Percentiles rank a stretch among this genome's conserved stretches.
These are phyloP conservation scores for Marsdenia floribunda DNA, from an alignment of 257 asterid genomes.

Conservation along the genomic window DNA sequence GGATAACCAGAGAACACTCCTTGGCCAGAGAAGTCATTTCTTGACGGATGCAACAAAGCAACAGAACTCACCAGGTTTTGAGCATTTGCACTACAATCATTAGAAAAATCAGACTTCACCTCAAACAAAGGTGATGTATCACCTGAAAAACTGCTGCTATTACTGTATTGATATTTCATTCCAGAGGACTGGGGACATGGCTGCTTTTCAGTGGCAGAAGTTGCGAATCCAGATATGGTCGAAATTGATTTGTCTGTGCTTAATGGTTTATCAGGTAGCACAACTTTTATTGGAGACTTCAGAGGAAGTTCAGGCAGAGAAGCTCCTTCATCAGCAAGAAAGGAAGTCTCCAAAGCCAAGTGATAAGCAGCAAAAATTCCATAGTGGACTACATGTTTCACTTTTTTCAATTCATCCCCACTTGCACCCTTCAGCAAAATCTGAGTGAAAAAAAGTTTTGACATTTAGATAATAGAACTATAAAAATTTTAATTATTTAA, in stretches of 20 bases:
- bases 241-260: constrained; percentile 56
- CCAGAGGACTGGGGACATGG: constrained; percentile 16
- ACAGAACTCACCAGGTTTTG: constrained; percentile 25
- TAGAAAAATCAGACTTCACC: constrained; percentile 19
- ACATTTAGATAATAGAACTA: background rate
- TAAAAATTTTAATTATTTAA: background rate
- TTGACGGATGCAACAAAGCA: constrained; percentile 16
- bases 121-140: constrained; percentile 20
- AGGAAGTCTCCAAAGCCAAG: constrained; percentile 72
- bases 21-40: constrained; percentile 22
- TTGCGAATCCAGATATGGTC: constrained; percentile 37
- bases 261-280: constrained; percentile 53
- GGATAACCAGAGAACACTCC: constrained; percentile 35
- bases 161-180: constrained; percentile 24
- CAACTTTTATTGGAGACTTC: constrained; percentile 61
- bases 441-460: constrained; percentile 34
- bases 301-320: constrained; percentile 60
- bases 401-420: constrained; percentile 73
- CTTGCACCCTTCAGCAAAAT: constrained; percentile 75
- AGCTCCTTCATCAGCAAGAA: constrained; percentile 87
- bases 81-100: constrained; percentile 23
- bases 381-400: constrained; percentile 57
- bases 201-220: constrained; percentile 29
- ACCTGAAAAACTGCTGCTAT: constrained; percentile 24
- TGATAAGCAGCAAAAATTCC: constrained; percentile 83